Evolutionary conservation across 441 rosid species (phyloP), one percentile per base, ranked within the genome.

Genomic region (Erysimum pusillum): DNA sequence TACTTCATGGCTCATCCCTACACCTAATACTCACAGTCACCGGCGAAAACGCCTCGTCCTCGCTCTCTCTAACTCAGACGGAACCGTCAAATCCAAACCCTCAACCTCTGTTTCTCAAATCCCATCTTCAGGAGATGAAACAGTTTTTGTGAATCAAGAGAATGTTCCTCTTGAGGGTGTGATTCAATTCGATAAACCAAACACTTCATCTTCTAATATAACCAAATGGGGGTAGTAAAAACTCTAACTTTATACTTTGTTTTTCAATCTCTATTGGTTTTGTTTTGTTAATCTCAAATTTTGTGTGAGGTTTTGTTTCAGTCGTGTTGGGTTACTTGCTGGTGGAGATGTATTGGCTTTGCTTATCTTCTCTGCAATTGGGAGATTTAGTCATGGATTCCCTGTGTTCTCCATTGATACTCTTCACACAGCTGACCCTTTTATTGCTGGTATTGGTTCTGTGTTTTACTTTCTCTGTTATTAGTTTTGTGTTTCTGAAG

Each of bases 331-430:
- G 42, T 72, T 94, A 78, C 89, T 94, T 78, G 85, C 98, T 69
- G 99, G 97, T 58, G 99, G 97, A 44, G 99, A 92, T 80, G 97
- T 91, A 7, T 76, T 87, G 76, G 95, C 96, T 53, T 66, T 94
- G 81, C 80, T 94, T 69, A 28, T 90, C 65, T 94, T 92, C 82
- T 83, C 97, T 60, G 93, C 97, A 9, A 73, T 94, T 73, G 99
- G 99, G 56, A 94, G 99, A 77, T 92, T 85, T 76, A 88, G 90
- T 78, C 99, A 94, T 68, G 99, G 98, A 0, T 87, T 87, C 80
- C 80, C 91, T 20, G 88, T 87, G 46, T 81, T 91, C 36, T 84
- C 87, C 57, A 18, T 83, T 6, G 94, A 90, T 14, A 92, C 97
- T 15, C 80, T 90, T 17, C 94, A 90, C 31, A 91, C 99, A 61